These are phyloP conservation scores for Alopecurus myosuroides DNA, from an alignment of 176 grass and related monocot species.

Conservation along the genomic window DNA sequence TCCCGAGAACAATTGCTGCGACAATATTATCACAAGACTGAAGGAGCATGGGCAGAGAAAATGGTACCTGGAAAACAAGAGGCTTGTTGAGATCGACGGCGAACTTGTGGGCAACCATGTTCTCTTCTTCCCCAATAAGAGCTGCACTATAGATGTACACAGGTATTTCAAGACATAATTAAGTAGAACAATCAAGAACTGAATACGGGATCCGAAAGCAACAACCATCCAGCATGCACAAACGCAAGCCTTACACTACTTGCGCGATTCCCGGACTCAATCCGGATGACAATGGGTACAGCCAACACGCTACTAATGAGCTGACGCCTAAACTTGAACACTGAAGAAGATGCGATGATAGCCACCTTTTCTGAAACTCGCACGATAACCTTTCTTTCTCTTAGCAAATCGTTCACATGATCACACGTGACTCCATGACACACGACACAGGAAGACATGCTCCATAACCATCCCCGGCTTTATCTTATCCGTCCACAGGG, in stretches of 20 bases:
- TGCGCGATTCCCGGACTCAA: too few species aligned
- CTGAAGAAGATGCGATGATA: too few species aligned
- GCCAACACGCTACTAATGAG: too few species aligned
- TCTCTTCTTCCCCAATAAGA: not conserved
- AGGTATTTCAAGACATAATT: not conserved
- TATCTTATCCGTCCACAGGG: not conserved
- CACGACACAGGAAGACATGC: not conserved
- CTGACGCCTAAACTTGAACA: too few species aligned
- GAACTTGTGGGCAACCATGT: slow-evolving; percentile 84
- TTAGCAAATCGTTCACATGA: not conserved
- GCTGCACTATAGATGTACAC: slow-evolving; percentile 11
- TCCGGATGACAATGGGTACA: too few species aligned
- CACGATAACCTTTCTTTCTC: not conserved
- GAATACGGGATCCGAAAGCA: not conserved
- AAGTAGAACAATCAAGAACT: not conserved
- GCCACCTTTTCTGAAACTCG: too few species aligned
- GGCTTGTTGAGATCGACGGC: slow-evolving; percentile 86
- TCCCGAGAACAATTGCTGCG: not conserved
- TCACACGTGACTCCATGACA: slow-evolving; percentile 14
- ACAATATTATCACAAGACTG: not conserved
- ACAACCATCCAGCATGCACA: too few species aligned
- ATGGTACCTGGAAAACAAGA: slow-evolving; percentile 87
- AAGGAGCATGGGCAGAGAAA: not conserved
- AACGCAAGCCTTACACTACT: too few species aligned
- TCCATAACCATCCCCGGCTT: not conserved